These are phyloP conservation scores for Cetraspora pellucida DNA, from an alignment of 192 early-diverging fungal genomes.

Conservation along the genomic window DNA sequence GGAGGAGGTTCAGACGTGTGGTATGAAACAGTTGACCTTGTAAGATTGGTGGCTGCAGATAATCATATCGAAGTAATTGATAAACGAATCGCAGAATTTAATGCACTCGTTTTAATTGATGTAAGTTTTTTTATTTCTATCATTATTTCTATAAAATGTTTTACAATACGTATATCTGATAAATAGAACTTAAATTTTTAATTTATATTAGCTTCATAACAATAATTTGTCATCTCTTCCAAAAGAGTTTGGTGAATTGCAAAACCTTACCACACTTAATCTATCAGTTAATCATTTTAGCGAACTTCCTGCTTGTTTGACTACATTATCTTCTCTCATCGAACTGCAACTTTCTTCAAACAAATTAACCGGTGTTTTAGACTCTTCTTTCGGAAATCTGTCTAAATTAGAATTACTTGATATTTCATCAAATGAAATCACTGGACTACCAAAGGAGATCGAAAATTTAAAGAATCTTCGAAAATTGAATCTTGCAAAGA, in stretches of 20 bases:
- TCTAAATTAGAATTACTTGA: constrained; percentile 45
- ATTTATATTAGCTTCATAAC: constrained; percentile 45
- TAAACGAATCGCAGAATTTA: constrained; percentile 55
- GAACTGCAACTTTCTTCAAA: constrained; percentile 47
- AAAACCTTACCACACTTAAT: constrained; percentile 43
- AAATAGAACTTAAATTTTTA: too few species aligned
- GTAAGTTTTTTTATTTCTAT: constrained; percentile 40
- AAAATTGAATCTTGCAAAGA: constrained; percentile 48
- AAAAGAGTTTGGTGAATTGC: constrained; percentile 39
- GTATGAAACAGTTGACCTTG: constrained; percentile 58
- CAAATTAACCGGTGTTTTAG: constrained; percentile 40
- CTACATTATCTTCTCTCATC: constrained; percentile 36
- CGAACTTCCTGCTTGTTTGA: constrained; percentile 44
- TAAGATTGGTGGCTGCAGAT: constrained; percentile 53
- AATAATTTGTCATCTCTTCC: constrained; percentile 52
- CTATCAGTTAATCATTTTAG: constrained; percentile 49
- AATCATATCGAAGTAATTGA: constrained; percentile 52
- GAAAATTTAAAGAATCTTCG: constrained; percentile 40
- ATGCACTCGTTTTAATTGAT: constrained; percentile 48
- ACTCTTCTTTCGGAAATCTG: constrained; percentile 39
- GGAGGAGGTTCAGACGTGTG: constrained; percentile 39
- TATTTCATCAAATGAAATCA: constrained; percentile 44
- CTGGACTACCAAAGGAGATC: constrained; percentile 44
- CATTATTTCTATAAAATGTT: background rate
- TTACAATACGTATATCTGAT: too few species aligned